Percentiles rank a stretch among this genome's conserved stretches.
Evolutionary conservation across 805 yeast species (phyloP).

Genomic region (Metschnikowia similis): DNA sequence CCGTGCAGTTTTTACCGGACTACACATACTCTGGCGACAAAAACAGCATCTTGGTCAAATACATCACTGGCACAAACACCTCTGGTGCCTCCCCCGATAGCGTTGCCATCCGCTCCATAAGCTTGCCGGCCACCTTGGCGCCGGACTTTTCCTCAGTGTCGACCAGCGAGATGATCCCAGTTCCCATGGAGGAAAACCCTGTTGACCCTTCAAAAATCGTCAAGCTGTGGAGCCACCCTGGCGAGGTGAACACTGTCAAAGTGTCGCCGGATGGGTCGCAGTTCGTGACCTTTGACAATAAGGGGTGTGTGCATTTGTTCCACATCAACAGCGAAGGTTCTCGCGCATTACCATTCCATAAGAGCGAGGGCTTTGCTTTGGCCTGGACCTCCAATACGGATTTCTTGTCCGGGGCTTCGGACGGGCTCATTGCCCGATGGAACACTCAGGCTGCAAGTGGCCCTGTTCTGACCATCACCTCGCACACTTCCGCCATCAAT

Average conservation of each 20-base stretch:
- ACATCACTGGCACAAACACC: conserved; percentile 48
- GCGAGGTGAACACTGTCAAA: conserved; percentile 62
- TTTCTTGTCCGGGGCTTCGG: conserved; percentile 64
- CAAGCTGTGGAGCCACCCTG: conserved; percentile 53
- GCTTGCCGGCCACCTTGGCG: conserved; percentile 49
- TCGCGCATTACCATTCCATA: conserved; percentile 49
- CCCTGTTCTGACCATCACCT: conserved; percentile 46
- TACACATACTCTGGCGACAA: conserved; percentile 26
- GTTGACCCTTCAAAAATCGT: neutral
- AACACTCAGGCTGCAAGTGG: conserved; percentile 41
- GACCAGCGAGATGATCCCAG: conserved; percentile 15
- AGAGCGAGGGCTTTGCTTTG: conserved; percentile 63
- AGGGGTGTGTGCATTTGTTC: conserved; percentile 48
- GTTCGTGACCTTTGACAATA: conserved; percentile 52
- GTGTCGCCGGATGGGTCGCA: conserved; percentile 46
- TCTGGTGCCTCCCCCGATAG: conserved; percentile 38
- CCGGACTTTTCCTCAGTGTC: conserved; percentile 27
- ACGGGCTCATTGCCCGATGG: conserved; percentile 69
- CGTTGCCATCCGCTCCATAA: conserved; percentile 42
- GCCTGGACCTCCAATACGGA: conserved; percentile 55
- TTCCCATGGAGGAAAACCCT: conserved; percentile 12
- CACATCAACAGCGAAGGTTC: conserved; percentile 21
- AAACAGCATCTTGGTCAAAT: conserved; percentile 30
- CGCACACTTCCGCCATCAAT: conserved; percentile 59
- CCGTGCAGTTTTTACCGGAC: conserved; percentile 65